A percentile compares a stretch with the other conserved stretches of the same genome.
These are phyloP conservation scores for Emergomyces africanus DNA, from an alignment of 2,329 filamentous ascomycete genomes.

Conservation along the genomic window DNA sequence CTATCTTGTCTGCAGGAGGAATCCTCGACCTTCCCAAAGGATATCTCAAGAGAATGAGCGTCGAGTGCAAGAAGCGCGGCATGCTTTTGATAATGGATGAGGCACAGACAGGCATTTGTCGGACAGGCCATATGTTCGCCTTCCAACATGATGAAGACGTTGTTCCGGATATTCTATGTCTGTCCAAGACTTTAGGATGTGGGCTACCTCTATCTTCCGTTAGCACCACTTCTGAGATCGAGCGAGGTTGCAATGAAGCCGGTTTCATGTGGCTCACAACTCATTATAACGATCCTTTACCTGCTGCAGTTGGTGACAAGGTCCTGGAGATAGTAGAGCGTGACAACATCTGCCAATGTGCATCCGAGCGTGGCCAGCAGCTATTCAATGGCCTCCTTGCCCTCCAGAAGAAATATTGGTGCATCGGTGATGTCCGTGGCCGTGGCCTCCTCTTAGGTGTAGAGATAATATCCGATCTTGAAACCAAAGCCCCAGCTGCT, in stretches of 20 bases:
- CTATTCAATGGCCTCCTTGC: slow-evolving; percentile 37
- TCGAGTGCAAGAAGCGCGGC: slow-evolving; percentile 40
- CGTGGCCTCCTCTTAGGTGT: slow-evolving; percentile 46
- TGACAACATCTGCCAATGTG: slow-evolving; percentile 39
- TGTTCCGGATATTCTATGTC: slow-evolving; percentile 46
- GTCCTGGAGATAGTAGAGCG: slow-evolving; percentile 49
- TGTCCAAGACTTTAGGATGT: slow-evolving; percentile 50
- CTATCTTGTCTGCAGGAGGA: slow-evolving; percentile 46
- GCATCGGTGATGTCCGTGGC: slow-evolving; percentile 50
- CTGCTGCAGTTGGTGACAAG: slow-evolving; percentile 48
- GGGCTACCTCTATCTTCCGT: slow-evolving; percentile 48
- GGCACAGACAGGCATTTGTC: slow-evolving; percentile 46
- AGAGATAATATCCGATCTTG: slow-evolving; percentile 42
- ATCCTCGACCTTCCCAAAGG: slow-evolving; percentile 48
- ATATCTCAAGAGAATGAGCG: slow-evolving; percentile 45
- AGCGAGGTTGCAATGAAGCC: slow-evolving; percentile 33
- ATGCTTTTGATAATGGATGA: slow-evolving; percentile 50
- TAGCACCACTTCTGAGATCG: slow-evolving; percentile 43
- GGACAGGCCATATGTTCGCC: slow-evolving; percentile 47
- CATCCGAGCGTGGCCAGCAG: slow-evolving; percentile 32
- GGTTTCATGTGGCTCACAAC: slow-evolving; percentile 47
- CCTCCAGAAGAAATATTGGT: slow-evolving; percentile 42
- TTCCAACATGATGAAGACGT: slow-evolving; percentile 37
- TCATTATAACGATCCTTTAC: slow-evolving; percentile 49
- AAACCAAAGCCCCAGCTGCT: slow-evolving; percentile 35